phyloP scores from a whole-genome alignment of 2,329 filamentous ascomycete genomes.

The Microsporum canis region DNA sequence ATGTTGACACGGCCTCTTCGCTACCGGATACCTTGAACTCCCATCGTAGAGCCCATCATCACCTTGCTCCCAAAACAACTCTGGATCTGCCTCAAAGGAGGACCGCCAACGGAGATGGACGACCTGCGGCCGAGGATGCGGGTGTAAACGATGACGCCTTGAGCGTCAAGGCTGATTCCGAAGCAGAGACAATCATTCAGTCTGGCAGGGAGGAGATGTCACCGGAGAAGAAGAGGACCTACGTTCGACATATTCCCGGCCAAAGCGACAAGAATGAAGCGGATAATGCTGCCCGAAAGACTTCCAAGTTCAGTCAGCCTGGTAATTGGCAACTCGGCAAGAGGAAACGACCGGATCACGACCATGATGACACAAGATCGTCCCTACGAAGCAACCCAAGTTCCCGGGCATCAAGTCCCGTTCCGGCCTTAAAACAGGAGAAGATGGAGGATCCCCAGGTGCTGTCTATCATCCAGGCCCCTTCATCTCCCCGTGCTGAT shows the following conservation, averaged over 20 bases:
- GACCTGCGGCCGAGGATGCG: not conserved
- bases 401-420: conserved; percentile 21
- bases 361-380: conserved; percentile 18
- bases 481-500: conserved; percentile 14
- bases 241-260: conserved; percentile 24
- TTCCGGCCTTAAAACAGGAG: conserved; percentile 27
- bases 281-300: conserved; percentile 16
- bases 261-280: conserved; percentile 17
- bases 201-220: conserved; percentile 36
- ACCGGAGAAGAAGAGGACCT: conserved; percentile 36
- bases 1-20: conserved; percentile 32
- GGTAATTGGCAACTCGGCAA: conserved; percentile 21
- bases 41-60: not conserved
- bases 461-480: conserved; percentile 18
- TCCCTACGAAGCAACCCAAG: conserved; percentile 18
- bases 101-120: conserved; percentile 3
- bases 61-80: conserved; percentile 2
- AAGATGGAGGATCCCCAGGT: conserved; percentile 24
- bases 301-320: conserved; percentile 14
- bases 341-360: conserved; percentile 24
- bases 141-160: conserved; percentile 22
- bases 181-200: conserved; percentile 41
- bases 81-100: not conserved
- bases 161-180: conserved; percentile 35
- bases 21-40: conserved; percentile 5